Conservation (phyloP, 768 basidiomycete species). For the Pleurotus ostreatus region DNA sequence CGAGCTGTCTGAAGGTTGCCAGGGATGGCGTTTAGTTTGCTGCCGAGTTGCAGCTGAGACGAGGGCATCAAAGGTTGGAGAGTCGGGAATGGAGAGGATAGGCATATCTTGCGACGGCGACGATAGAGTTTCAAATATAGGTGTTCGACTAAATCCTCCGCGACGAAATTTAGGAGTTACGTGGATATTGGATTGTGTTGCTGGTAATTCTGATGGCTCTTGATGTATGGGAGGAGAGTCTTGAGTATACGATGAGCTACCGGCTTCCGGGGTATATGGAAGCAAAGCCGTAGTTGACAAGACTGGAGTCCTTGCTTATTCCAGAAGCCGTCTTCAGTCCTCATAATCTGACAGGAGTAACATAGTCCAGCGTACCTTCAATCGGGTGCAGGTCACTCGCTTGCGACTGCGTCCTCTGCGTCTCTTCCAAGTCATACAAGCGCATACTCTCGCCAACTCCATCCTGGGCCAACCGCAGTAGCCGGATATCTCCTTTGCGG, state of each 20-base stretch:
- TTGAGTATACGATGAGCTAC: background rate
- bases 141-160: background rate
- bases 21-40: background rate
- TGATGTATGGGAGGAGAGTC: background rate
- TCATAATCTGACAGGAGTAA: too few species aligned
- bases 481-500: conserved; percentile 37
- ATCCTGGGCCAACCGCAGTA: conserved; percentile 40
- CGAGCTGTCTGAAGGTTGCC: background rate
- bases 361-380: too few species aligned
- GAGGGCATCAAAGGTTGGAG: conserved; percentile 17
- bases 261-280: background rate
- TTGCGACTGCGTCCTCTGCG: background rate
- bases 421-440: conserved; percentile 13
- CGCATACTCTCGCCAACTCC: conserved; percentile 37
- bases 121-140: conserved; percentile 20
- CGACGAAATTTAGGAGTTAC: too few species aligned
- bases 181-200: background rate
- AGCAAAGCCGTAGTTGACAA: background rate
- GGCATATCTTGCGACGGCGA: conserved; percentile 16
- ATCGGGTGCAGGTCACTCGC: too few species aligned
- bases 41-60: conserved; percentile 1
- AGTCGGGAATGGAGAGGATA: conserved; percentile 19
- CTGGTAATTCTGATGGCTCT: background rate
- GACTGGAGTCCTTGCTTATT: background rate
- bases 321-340: too few species aligned